Evolutionary conservation across 169 alveolate genomes (phyloP), one percentile per base, ranked within the genome.

Genomic region (Eimeria acervulina): DNA sequence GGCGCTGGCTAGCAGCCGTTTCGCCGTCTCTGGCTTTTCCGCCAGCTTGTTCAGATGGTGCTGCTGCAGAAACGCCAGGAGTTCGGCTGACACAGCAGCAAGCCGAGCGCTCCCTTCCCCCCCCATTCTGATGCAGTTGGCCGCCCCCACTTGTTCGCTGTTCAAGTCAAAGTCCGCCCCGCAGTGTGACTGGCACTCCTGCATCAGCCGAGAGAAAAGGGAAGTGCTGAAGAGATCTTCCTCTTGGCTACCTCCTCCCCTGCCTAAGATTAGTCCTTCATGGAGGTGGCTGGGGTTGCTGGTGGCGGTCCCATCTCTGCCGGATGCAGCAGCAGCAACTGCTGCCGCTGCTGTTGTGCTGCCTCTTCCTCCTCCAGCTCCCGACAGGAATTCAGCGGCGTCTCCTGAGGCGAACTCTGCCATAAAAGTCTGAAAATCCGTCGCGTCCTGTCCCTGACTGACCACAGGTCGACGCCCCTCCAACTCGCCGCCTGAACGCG

Each of bases 1-100:
- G 28, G 78, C 93, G n/a, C 93, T 85, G 26, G 81, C 78, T 7
- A 85, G 93, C 78, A 85, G 40, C 80, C 93, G 80, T 42, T 85
- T 85, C 2, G 61, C 23, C 10, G 52, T 61, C 66, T 61, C 93
- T 44, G 76, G 52, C 81, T 85, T 85, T 26, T 85, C 80, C 80
- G 59, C 47, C 52, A 85, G 21, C 10, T 42, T 44, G 93, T n/a
- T 38, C 40, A 52, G 80, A 26, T 85, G 93, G 93, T 61, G 74
- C 8, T 85, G 93, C 80, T 85, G 93, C 81, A 85, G 61, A 42
- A 85, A 26, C 63, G 93, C 80, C 15, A 85, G 59, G n/a, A 85
- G 92, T n/a, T 84, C 92, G 17, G 93, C 74, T 0, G 93, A 85
- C 26, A 85, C 36, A 0, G 80, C 78, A 17, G 93, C 36, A 31